phyloP scores from a whole-genome alignment of 371 early-diverging fungal species.

The Sporodiniella umbellata region DNA sequence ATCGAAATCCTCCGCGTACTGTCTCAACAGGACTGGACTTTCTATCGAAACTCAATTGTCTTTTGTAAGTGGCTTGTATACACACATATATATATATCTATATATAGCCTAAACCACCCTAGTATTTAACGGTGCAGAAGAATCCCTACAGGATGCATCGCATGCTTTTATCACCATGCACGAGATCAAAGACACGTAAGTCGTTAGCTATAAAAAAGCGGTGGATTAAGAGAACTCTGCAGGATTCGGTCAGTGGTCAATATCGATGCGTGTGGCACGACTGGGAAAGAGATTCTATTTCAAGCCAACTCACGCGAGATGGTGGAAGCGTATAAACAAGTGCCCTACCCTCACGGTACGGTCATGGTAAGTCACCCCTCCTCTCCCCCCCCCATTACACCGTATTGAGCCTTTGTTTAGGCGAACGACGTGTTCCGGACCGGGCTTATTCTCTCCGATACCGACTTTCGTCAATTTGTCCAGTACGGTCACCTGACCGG shows the following conservation, averaged over 20 bases:
- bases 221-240: too few relatives aligned
- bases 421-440: conserved; percentile 76
- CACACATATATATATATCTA: neutral
- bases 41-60: conserved; percentile 53
- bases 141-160: conserved; percentile 74
- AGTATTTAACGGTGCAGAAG: conserved; percentile 83
- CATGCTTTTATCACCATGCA: conserved; percentile 73
- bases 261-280: conserved; percentile 71
- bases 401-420: too few relatives aligned
- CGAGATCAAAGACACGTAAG: conserved; percentile 53
- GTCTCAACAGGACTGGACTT: conserved; percentile 47
- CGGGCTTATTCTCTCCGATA: conserved; percentile 71
- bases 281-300: conserved; percentile 72
- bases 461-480: conserved; percentile 77
- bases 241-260: conserved; percentile 68
- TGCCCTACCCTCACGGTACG: conserved; percentile 72
- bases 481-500: conserved; percentile 65
- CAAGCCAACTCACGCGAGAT: conserved; percentile 71
- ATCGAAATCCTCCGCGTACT: conserved; percentile 68
- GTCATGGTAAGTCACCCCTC: conserved; percentile 66
- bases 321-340: conserved; percentile 69
- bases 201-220: too few relatives aligned
- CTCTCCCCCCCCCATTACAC: too few relatives aligned
- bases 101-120: neutral
- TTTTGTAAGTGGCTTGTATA: conserved; percentile 45